Evolutionary conservation across 768 basidiomycete genomes (phyloP).

Genomic region (Tylopilus intermedius): DNA sequence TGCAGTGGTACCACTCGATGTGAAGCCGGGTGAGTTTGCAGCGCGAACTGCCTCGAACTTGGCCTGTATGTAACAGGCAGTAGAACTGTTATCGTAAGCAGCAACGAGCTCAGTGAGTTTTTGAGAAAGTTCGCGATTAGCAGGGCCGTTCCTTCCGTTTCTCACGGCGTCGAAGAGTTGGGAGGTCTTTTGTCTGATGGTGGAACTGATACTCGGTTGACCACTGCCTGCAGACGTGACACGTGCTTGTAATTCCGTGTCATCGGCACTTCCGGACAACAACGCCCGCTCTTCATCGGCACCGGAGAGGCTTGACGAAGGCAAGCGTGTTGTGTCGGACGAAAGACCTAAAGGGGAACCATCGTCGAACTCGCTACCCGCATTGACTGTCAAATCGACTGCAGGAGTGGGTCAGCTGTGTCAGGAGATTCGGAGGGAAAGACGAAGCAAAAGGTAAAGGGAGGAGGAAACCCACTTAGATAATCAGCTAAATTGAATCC

Average conservation of each 20-base stretch:
- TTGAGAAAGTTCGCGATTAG: slow-evolving; percentile 41
- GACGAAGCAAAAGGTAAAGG: not conserved
- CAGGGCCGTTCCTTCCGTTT: slow-evolving; percentile 28
- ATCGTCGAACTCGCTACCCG: slow-evolving; percentile 35
- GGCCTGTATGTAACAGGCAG: slow-evolving; percentile 54
- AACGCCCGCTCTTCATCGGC: slow-evolving; percentile 70
- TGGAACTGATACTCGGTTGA: slow-evolving; percentile 43
- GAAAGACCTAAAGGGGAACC: slow-evolving; percentile 32
- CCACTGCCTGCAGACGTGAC: slow-evolving; percentile 25
- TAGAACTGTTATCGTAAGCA: slow-evolving; percentile 61
- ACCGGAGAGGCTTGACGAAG: slow-evolving; percentile 40
- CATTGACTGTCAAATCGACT: slow-evolving; percentile 74
- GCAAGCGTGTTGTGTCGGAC: slow-evolving; percentile 21
- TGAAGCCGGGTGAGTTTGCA: slow-evolving; percentile 2
- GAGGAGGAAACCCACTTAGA: slow-evolving; percentile 59
- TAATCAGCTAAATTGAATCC: slow-evolving; percentile 98
- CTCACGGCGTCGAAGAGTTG: slow-evolving; percentile 60
- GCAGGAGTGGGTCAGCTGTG: slow-evolving; percentile 6
- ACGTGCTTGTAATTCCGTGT: slow-evolving; percentile 50
- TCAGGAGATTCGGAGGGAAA: not conserved
- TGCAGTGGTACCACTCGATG: not conserved
- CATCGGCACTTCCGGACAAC: slow-evolving; percentile 41
- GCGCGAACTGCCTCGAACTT: slow-evolving; percentile 51
- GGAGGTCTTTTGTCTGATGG: slow-evolving; percentile 68
- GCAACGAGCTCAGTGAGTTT: slow-evolving; percentile 69